Evolutionary conservation across 768 basidiomycete genomes (phyloP), one percentile per base, ranked within the genome.

Genomic region (Punctularia strigosozonata): DNA sequence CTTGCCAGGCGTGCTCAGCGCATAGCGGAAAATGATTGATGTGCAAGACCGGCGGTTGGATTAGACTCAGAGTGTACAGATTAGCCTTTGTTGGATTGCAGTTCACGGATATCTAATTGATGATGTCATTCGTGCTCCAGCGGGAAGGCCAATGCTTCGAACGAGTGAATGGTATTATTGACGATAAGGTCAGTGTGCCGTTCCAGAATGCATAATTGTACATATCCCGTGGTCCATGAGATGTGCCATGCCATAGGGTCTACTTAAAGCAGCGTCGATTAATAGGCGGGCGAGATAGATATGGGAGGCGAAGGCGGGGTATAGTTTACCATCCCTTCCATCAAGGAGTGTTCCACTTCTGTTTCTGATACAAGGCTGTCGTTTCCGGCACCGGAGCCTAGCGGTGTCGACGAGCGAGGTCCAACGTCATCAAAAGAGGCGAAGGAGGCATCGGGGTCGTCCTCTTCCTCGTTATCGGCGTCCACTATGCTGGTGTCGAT

Each of bases 1-100:
- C 58, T 88, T 40, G 84, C 84, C 17, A 84, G 67, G 55, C 77
- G 86, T 19, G 84, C 85, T 1, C 84, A 88, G 54, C 68, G 62
- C 50, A 66, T 74, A 46, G 62, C 63, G 15, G 72, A 73, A 30
- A 65, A 68, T 38, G 64, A 64, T 47, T 60, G 36, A 49, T 36
- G 19, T 20, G 17, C 26, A 39, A 36, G 24, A 42, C 18, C 38
- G 17, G n/a, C n/a, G n/a, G n/a, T n/a, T n/a, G n/a, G n/a, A n/a
- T n/a, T n/a, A n/a, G n/a, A n/a, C n/a, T n/a, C n/a, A n/a, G n/a
- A n/a, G n/a, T n/a, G n/a, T n/a, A n/a, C n/a, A n/a, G n/a, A n/a
- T n/a, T n/a, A n/a, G n/a, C n/a, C n/a, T n/a, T n/a, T n/a, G n/a
- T n/a, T n/a, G n/a, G n/a, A n/a, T n/a, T n/a, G n/a, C n/a, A n/a